A percentile compares a stretch with the other conserved stretches of the same genome.
phyloP scores from a whole-genome alignment of 331 rosid genomes.

The Malus hybrid region DNA sequence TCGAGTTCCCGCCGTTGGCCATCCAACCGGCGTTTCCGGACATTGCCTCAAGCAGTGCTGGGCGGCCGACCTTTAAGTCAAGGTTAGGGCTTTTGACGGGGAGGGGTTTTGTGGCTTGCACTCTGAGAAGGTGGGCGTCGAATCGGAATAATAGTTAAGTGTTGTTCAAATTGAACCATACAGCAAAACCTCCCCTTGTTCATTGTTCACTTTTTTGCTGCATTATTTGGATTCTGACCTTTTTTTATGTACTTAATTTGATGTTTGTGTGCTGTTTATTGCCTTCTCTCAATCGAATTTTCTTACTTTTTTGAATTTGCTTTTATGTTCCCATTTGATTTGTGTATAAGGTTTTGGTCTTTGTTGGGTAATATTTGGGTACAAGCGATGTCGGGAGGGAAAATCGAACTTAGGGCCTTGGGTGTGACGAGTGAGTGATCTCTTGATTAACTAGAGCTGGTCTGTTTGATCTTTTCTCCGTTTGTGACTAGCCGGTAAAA shows the following conservation, averaged over 20 bases:
- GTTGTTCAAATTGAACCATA: conserved; percentile 28
- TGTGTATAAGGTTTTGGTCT: no score
- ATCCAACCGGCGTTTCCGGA: conserved; percentile 27
- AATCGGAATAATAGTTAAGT: conserved; percentile 53
- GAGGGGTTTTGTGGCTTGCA: conserved; percentile 61
- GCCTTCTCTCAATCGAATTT: conserved; percentile 42
- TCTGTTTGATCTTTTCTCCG: no score
- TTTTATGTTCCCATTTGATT: background rate
- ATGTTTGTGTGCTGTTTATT: conserved; percentile 48
- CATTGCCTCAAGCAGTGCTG: conserved; percentile 43
- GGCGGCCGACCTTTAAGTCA: conserved; percentile 51
- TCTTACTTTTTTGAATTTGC: conserved; percentile 15
- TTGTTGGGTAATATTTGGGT: no score
- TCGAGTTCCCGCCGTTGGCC: conserved; percentile 47
- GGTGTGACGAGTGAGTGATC: no score
- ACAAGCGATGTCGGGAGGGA: no score
- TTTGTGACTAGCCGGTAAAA: no score
- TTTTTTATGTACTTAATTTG: conserved; percentile 27
- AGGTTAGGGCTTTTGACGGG: conserved; percentile 71
- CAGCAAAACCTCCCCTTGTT: conserved; percentile 7
- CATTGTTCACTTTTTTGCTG: conserved; percentile 34
- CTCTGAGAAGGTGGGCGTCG: conserved; percentile 70
- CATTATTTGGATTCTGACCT: conserved; percentile 38
- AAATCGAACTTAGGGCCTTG: no score
- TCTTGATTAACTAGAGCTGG: no score